Percentiles rank a stretch among this genome's conserved stretches.
phyloP scores from a whole-genome alignment of 169 alveolate genomes.

The Miamiensis avidus region DNA sequence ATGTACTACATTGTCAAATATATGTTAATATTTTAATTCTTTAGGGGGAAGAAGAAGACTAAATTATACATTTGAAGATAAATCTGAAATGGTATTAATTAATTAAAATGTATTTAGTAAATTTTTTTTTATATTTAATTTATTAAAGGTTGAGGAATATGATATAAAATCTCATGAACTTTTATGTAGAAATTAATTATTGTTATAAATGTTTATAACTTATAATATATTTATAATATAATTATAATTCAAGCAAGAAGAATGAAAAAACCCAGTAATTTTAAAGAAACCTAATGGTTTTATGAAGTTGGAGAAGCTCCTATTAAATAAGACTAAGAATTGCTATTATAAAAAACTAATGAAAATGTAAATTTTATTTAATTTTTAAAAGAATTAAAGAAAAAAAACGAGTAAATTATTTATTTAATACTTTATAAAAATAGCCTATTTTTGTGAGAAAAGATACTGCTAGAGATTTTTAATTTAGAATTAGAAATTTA shows the following conservation, averaged over 20 bases:
- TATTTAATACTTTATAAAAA: background rate
- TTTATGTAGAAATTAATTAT: constrained; percentile 30
- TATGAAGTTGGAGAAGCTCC: constrained; percentile 79
- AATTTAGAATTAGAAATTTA: constrained; percentile 88
- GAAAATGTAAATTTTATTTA: constrained; percentile 27
- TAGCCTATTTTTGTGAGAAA: constrained; percentile 80
- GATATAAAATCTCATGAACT: constrained; percentile 77
- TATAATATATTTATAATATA: background rate
- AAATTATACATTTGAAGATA: constrained; percentile 72
- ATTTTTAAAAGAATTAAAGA: no score
- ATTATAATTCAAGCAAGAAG: constrained; percentile 47
- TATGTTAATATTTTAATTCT: no score
- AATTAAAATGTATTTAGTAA: no score
- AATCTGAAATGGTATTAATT: constrained; percentile 68
- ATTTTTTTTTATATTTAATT: no score
- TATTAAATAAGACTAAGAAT: constrained; percentile 36
- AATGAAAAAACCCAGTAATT: constrained; percentile 62
- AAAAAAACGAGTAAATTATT: background rate
- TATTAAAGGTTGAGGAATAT: constrained; percentile 68
- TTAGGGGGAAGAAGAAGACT: constrained; percentile 74
- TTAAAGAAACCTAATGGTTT: constrained; percentile 78
- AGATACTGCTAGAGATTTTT: constrained; percentile 77
- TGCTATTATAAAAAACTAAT: constrained; percentile 46
- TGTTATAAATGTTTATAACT: no score
- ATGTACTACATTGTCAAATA: no score